Conservation (phyloP, 352 stramenopile species). For the Phytophthora pseudosyringae region DNA sequence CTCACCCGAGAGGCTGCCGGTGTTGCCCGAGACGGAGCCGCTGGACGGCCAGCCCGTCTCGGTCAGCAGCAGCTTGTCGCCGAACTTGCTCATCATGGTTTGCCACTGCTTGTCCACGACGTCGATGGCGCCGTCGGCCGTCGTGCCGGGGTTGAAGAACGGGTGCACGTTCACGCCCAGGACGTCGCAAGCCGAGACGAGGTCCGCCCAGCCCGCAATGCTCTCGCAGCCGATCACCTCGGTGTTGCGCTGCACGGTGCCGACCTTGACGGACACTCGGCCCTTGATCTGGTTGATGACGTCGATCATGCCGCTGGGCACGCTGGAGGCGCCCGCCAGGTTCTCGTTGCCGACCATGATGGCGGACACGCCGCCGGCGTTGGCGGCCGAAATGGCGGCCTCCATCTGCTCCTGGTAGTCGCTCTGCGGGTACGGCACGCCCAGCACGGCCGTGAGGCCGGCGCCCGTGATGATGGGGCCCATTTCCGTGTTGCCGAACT, state of each 20-base stretch:
- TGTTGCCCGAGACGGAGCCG: conserved; percentile 44
- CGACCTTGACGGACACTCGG: conserved; percentile 61
- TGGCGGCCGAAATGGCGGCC: conserved; percentile 48
- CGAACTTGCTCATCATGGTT: conserved; percentile 48
- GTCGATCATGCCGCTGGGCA: conserved; percentile 51
- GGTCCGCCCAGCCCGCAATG: conserved; percentile 45
- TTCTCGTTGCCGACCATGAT: conserved; percentile 83
- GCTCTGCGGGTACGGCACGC: conserved; percentile 54
- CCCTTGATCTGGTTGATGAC: conserved; percentile 62
- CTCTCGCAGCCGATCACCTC: conserved; percentile 48
- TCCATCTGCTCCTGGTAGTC: conserved; percentile 54
- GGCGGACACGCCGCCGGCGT: conserved; percentile 50
- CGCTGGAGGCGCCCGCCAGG: conserved; percentile 35
- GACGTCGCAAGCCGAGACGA: conserved; percentile 50
- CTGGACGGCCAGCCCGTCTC: conserved; percentile 62
- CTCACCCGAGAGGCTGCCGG: conserved; percentile 40
- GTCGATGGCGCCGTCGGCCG: conserved; percentile 44
- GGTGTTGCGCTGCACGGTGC: conserved; percentile 72
- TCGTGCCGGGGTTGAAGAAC: conserved; percentile 57
- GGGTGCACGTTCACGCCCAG: conserved; percentile 67
- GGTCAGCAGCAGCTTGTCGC: conserved; percentile 59
- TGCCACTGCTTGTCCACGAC: conserved; percentile 61
- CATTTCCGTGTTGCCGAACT: conserved; percentile 61
- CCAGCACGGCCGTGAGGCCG: conserved; percentile 54
- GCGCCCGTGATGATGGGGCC: conserved; percentile 53